A percentile compares a stretch with the other conserved stretches of the same genome.
Evolutionary conservation across 208 protist genomes (phyloP).

Genomic region (Wallacemonas sp.): DNA sequence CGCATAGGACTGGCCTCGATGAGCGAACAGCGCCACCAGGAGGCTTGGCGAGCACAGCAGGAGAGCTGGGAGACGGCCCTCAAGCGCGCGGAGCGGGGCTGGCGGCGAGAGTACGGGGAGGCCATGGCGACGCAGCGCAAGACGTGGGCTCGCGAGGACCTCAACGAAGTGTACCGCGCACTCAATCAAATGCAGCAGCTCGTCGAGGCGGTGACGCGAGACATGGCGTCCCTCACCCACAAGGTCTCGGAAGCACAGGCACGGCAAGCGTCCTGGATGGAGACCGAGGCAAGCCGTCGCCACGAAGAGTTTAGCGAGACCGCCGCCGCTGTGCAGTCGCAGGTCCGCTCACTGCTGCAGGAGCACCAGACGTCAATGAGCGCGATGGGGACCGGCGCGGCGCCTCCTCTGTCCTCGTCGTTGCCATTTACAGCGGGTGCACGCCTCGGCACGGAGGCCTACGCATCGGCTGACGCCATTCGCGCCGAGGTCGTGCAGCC

Average conservation of each 20-base stretch:
- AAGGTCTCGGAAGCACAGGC: constrained; percentile 1
- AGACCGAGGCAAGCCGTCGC: background rate
- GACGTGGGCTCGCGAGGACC: constrained; percentile 2
- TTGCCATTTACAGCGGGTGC: background rate
- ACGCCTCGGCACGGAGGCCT: background rate
- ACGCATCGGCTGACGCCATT: constrained; percentile 18
- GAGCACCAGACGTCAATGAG: background rate
- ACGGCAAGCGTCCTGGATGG: background rate
- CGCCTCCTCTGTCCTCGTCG: background rate
- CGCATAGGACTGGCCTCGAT: constrained; percentile 23
- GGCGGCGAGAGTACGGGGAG: constrained; percentile 12
- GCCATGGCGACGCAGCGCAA: constrained; percentile 10
- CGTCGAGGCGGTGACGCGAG: constrained; percentile 22
- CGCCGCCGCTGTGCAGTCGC: background rate
- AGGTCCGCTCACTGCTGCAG: background rate
- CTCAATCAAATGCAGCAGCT: constrained; percentile 26
- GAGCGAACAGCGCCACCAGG: constrained; percentile 19
- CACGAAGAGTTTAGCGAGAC: background rate
- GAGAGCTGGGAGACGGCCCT: constrained; percentile 9
- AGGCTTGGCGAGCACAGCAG: background rate
- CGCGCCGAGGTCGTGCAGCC: constrained; percentile 51
- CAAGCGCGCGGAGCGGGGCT: constrained; percentile 13
- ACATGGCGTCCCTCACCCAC: constrained; percentile 16
- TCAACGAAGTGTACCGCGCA: constrained; percentile 19
- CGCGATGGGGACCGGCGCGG: too few relatives aligned